Base-by-base conservation (phyloP, 805 yeast genomes). In the Monosporozyma unispora region DNA sequence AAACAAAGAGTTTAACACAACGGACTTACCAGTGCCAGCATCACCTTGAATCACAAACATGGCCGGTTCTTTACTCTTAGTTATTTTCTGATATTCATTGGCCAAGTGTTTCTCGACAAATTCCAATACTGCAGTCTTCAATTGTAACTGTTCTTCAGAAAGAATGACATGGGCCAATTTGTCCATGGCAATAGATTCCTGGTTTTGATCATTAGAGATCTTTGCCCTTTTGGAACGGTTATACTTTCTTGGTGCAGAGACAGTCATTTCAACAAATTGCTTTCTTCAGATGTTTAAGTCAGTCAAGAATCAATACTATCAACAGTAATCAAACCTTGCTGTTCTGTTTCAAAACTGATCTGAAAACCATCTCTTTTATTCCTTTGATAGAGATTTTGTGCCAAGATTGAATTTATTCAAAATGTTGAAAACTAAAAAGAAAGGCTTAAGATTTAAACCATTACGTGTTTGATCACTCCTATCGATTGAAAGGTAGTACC, bases 1-100 rank as follows among this genome's bases (percentile, higher is more conserved):
- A 55, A 74, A 72, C 23, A 74, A 44, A 6, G 75, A 57, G 48
- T 74, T 73, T 48, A 73, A 55, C 9, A 73, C 64, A 2, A 71
- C 76, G 14, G 73, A 68, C 52, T 73, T 74, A 11, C 78, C 78
- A 0, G 78, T 74, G 22, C 78, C 78, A 5, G 77, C 77, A 59
- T 72, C 75, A 46, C 78, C 78, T 51, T 72, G 68, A 46, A 74
- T 71, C 1, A 72, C 71, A 55, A 67, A 73, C 53, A 70, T 63
- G 0, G 73, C 61, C 1, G 73, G 60, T 48, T 54, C 27, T 12
- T 50, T 53, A 2, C 18, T 23, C 18, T 25, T 41, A 1, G 67
- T 57, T 10, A 46, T 35, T 1, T 47, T 47, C n/a, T 49, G 35
- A 46, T 50, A 50, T 14, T 50, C 44, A 1, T 45, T 31, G 10